Conservation (phyloP, 129 eudicot genomes). For the Arctium lappa region DNA sequence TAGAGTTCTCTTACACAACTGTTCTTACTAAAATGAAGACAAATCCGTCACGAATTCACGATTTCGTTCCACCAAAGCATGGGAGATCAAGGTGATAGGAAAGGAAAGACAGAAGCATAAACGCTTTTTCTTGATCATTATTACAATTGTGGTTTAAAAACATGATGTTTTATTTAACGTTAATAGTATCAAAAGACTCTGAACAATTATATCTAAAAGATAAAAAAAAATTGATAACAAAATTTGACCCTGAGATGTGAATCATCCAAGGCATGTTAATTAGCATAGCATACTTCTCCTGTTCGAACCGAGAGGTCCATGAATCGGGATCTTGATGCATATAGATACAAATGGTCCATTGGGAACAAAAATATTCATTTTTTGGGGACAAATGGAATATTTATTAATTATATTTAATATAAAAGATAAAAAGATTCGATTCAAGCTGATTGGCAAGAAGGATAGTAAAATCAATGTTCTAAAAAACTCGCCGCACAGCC, state of each 20-base stretch:
- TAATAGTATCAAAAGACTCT: background rate
- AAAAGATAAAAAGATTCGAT: slow-evolving; percentile 6
- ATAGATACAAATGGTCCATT: too few species aligned
- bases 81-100: background rate
- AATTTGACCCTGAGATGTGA: too few species aligned
- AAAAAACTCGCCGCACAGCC: too few species aligned
- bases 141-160: background rate
- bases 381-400: background rate
- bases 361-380: background rate
- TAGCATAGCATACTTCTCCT: too few species aligned
- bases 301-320: too few species aligned
- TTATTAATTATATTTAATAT: background rate
- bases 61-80: background rate
- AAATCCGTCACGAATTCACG: background rate
- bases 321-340: too few species aligned
- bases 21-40: background rate
- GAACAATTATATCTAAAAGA: background rate
- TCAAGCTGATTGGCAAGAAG: slow-evolving; percentile 3
- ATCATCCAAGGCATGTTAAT: too few species aligned
- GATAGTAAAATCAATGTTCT: slow-evolving; percentile 7
- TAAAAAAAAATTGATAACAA: background rate
- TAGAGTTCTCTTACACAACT: too few species aligned
- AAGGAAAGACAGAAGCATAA: background rate
- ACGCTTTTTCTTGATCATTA: background rate
- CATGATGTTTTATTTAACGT: background rate